Base-by-base conservation (phyloP, 139 green algal genomes). In the Tetraselmis chui region DNA sequence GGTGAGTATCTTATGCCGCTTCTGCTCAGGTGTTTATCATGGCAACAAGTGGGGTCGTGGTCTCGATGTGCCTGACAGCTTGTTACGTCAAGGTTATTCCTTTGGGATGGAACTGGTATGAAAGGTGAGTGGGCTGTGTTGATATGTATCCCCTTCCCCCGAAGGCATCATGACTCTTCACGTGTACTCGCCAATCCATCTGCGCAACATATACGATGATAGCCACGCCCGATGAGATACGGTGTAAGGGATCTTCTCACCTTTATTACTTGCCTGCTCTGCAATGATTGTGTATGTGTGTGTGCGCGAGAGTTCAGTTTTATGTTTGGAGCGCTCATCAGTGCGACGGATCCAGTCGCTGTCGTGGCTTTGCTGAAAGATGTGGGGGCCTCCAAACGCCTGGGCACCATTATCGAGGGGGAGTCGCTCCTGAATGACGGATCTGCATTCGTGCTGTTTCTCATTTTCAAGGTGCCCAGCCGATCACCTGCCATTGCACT, bases 381-480 rank as follows among this genome's bases (percentile, higher is more conserved):
- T 83, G 85, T 93, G 0, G 92, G 92, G 25, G 86, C 90, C 1
- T 85, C 82, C 32, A 85, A 90, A 74, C 83, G 86, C 30, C 84
- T 95, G 28, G 79, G 86, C 11, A 91, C 83, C 75, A 78, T 96
- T 18, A 93, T 96, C 24, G 90, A 93, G 29, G 87, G 86, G 1
- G 93, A 97, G 85, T 91, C 88, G 1, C 88, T 97, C 26, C 81
- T 96, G 45, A 97, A 97, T 59, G 93, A 97, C 81, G 93, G 93
- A 83, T 90, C 87, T 23, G 92, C 92, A 22, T 92, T 88, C 59
- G 89, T 93, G 1, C 80, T 95, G 1, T 95, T 93, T 83, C 45
- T 91, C 31, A 76, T 94, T 1, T 85, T 94, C 31, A 31, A 74
- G 32, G 83, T 85, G 74, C 23, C 18, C 67, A 83, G 58, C 24